phyloP scores from a whole-genome alignment of 2,329 filamentous ascomycete species.

The Sporothrix inflata region DNA sequence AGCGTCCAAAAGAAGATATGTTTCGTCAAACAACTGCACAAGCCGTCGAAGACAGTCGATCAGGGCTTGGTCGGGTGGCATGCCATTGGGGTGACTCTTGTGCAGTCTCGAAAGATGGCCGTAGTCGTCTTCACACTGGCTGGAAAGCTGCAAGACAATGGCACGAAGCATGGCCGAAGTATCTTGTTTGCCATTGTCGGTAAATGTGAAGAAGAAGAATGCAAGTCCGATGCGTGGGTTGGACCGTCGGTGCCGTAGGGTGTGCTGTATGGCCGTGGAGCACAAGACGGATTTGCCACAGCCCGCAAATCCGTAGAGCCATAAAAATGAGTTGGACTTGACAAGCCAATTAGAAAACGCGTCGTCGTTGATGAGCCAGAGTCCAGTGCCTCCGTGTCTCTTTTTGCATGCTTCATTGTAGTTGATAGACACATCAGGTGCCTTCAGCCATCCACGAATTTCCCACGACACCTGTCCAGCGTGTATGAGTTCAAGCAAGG shows the following conservation, averaged over 20 bases:
- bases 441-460: background rate
- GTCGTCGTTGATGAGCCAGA: background rate
- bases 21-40: background rate
- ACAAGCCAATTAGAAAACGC: background rate
- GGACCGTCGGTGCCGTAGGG: background rate
- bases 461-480: background rate
- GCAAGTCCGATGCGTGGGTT: background rate
- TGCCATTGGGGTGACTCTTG: background rate
- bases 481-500: background rate
- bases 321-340: background rate
- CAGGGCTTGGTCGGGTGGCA: background rate
- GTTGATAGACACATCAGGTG: background rate
- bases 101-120: background rate
- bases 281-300: background rate
- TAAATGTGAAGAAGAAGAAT: background rate
- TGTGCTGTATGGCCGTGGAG: background rate
- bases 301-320: background rate
- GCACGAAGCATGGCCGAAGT: background rate
- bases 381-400: background rate
- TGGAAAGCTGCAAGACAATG: background rate
- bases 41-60: background rate
- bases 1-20: background rate
- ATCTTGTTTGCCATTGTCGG: background rate
- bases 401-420: background rate
- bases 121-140: background rate